Conservation (phyloP, 805 yeast genomes). For the Barnettozyma salicaria region DNA sequence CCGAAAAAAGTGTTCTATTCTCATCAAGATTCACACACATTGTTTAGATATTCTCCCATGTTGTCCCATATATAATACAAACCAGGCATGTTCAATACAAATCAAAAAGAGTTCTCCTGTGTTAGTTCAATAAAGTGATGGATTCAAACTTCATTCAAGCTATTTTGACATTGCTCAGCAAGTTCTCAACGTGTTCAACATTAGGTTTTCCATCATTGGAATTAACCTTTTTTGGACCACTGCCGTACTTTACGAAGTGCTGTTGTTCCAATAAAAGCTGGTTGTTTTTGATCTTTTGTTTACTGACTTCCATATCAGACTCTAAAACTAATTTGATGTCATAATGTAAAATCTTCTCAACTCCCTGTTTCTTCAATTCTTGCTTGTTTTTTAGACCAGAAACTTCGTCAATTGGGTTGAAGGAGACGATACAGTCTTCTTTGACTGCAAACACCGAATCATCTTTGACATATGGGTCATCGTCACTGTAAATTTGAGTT, state of each 20-base stretch:
- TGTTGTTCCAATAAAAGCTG: constrained; percentile 2
- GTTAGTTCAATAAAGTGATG: no score
- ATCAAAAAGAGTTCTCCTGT: no score
- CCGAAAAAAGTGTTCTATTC: no score
- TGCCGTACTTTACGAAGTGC: constrained; percentile 1
- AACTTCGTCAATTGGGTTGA: constrained; percentile 20
- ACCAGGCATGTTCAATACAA: no score
- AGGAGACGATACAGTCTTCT: constrained; percentile 26
- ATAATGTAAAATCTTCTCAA: constrained; percentile 3
- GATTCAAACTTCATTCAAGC: no score
- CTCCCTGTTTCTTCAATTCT: background rate
- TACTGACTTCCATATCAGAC: background rate
- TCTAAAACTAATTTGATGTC: constrained; percentile 4
- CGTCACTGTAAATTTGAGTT: constrained; percentile 30
- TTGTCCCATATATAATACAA: no score
- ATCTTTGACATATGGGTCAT: constrained; percentile 27
- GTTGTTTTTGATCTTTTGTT: background rate
- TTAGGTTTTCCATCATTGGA: background rate
- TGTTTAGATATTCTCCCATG: no score
- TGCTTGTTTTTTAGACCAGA: background rate
- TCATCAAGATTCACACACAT: no score
- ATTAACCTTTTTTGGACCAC: background rate
- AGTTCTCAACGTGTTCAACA: background rate
- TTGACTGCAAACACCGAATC: constrained; percentile 35
- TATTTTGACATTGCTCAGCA: no score